Conservation (phyloP, 805 yeast species). For the Yarrowia yakushimensis region DNA sequence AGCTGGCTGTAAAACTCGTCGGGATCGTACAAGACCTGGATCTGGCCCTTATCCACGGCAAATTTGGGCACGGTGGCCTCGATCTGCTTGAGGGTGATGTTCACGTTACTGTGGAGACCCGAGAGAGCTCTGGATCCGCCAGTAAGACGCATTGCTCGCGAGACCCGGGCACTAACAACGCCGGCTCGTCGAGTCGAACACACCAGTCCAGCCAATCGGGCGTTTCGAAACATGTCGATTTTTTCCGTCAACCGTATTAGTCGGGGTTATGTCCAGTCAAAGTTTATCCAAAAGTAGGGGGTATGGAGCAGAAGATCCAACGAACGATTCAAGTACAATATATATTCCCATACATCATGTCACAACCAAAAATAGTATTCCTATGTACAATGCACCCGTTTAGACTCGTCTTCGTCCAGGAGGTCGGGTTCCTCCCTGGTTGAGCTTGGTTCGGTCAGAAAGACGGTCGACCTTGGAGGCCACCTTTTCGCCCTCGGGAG, state of each 20-base stretch:
- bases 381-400: constrained; percentile 24
- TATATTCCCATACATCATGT: too few species aligned
- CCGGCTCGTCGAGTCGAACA: constrained; percentile 10
- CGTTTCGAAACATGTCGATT: neutral
- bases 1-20: constrained; percentile 64
- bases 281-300: neutral
- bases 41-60: constrained; percentile 51
- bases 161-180: neutral
- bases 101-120: constrained; percentile 29
- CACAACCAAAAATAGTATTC: neutral
- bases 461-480: constrained; percentile 66
- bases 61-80: constrained; percentile 69
- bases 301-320: neutral
- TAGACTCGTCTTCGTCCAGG: constrained; percentile 62
- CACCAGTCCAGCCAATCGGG: constrained; percentile 7
- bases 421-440: constrained; percentile 89
- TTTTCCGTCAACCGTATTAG: neutral
- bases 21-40: constrained; percentile 65
- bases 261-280: neutral
- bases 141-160: neutral
- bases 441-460: constrained; percentile 74
- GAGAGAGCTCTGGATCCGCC: constrained; percentile 20
- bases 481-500: constrained; percentile 77
- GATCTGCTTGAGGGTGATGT: constrained; percentile 42
- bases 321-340: too few species aligned